Evolutionary conservation across 257 asterid species (phyloP), one percentile per base, ranked within the genome.

Genomic region (Nicotiana paniculata): DNA sequence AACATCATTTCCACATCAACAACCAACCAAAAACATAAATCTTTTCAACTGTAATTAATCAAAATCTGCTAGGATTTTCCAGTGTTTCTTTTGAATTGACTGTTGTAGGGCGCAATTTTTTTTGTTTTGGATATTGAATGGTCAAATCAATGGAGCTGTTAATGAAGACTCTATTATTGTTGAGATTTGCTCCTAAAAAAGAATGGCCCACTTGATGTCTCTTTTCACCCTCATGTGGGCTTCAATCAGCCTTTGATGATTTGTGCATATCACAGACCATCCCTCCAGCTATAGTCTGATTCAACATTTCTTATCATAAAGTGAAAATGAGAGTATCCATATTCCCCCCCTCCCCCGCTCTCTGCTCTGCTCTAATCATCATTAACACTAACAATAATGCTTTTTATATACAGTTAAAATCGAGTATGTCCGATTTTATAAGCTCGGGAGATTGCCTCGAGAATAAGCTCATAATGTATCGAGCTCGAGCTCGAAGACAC

Each of bases 91-190:
- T 77, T 58, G 83, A 75, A 83, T 84, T 48, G 76, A 75, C 69
- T 28, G 77, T 43, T 43, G 77, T 70, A 70, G 77, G 77, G 58
- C n/a, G 58, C n/a, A n/a, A 70, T 70, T 2, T 39, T 39, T 55
- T 54, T 43, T 57, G 79, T 84, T 82, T 33, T 61, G 83, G 68
- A 82, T 57, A 83, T 46, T 75, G 91, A 87, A 80, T 82, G 59
- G 91, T 85, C 91, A 84, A 85, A 89, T 85, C 91, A 81, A 66
- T 21, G 76, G 82, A 84, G 78, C 86, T 87, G 83, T 89, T 87
- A 83, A 77, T 78, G 69, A 78, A 78, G 83, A 84, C 90, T 87
- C 86, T 61, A 89, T 82, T 87, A 89, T 87, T 85, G 84, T 85
- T 21, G n/a, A 57, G 17, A 80, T 75, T 77, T 63, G 81, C 79